Evolutionary conservation across 2,329 filamentous ascomycete genomes (phyloP).

Genomic region (Knufia petricola): DNA sequence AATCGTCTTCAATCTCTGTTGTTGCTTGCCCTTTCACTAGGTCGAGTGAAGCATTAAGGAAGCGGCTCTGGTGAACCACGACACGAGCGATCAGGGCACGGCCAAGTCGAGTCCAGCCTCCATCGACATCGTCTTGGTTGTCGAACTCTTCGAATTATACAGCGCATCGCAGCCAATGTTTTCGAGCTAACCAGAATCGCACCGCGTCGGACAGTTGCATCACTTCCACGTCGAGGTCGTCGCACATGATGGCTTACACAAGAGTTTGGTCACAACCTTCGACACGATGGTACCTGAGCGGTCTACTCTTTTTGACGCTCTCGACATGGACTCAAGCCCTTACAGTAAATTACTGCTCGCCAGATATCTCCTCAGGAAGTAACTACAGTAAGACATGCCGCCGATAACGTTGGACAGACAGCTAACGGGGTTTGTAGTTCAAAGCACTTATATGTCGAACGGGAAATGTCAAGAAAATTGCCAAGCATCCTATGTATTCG

Average conservation of each 20-base stretch:
- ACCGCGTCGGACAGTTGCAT: conserved; percentile 7
- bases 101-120: background rate
- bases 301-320: conserved; percentile 2
- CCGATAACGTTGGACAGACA: background rate
- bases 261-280: conserved; percentile 6
- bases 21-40: conserved; percentile 10
- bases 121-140: too few species aligned
- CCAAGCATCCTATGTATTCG: conserved; percentile 35
- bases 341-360: conserved; percentile 3
- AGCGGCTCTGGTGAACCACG: background rate
- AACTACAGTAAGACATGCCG: background rate
- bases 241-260: conserved; percentile 8
- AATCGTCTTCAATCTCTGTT: background rate
- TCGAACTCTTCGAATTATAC: too few species aligned
- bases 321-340: conserved; percentile 3
- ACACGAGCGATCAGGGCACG: background rate
- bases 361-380: background rate
- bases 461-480: conserved; percentile 35
- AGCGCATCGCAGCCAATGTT: conserved; percentile 4
- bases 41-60: conserved; percentile 1
- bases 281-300: conserved; percentile 2
- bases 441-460: conserved; percentile 27
- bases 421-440: background rate
- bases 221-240: background rate
- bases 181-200: conserved; percentile 4